phyloP scores from a whole-genome alignment of 2,329 filamentous ascomycete species.

The Fusarium tuaranense region DNA sequence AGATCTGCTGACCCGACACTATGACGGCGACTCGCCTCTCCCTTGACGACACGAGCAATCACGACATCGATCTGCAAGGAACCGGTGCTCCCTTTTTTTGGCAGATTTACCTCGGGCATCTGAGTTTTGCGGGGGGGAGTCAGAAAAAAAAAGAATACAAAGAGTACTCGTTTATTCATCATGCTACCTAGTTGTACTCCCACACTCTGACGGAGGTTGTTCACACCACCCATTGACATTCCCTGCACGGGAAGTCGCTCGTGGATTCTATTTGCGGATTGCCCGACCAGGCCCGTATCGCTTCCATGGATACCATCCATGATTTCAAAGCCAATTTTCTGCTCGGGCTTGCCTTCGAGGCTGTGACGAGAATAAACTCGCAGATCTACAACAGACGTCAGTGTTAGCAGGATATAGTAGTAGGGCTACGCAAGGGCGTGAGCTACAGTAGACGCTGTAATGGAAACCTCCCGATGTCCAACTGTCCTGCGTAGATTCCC shows the following conservation, averaged over 20 bases:
- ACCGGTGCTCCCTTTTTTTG: conserved; percentile 31
- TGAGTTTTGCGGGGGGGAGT: conserved; percentile 29
- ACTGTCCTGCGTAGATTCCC: not conserved
- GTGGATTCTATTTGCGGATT: conserved; percentile 32
- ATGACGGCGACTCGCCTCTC: conserved; percentile 1
- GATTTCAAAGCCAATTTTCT: conserved; percentile 19
- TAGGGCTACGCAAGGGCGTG: not conserved
- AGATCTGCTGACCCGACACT: conserved; percentile 23
- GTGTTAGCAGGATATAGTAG: not conserved
- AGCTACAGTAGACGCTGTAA: not conserved
- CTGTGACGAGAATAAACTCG: not conserved
- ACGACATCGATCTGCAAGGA: conserved; percentile 37
- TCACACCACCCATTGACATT: conserved; percentile 29
- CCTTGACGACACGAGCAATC: conserved; percentile 34
- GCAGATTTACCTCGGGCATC: conserved; percentile 11
- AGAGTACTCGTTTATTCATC: not conserved
- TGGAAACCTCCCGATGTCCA: not conserved
- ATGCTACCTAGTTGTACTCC: conserved; percentile 9
- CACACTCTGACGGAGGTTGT: conserved; percentile 30
- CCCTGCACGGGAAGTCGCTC: conserved; percentile 34
- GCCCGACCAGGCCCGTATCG: not conserved
- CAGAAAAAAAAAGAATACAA: not conserved
- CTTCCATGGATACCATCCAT: not conserved
- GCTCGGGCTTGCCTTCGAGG: not conserved
- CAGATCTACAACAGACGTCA: not conserved